Evolutionary conservation across 768 basidiomycete genomes (phyloP).

Genomic region (Lactarius sp.): DNA sequence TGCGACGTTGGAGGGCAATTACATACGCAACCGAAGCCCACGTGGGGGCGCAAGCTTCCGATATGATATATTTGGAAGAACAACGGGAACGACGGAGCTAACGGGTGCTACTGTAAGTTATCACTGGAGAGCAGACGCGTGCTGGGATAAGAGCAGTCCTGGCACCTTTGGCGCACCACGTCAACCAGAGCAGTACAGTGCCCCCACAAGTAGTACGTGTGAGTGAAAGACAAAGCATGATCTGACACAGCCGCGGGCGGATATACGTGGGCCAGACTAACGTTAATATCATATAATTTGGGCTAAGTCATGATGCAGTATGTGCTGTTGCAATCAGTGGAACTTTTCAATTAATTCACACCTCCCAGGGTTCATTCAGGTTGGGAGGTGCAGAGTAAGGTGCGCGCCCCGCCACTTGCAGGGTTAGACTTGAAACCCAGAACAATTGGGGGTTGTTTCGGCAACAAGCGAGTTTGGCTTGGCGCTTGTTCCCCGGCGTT

Average conservation of each 20-base stretch:
- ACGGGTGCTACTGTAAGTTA: no score
- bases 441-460: not conserved
- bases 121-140: no score
- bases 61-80: not conserved
- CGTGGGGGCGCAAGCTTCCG: not conserved
- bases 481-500: slow-evolving; percentile 1
- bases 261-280: not conserved
- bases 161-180: no score
- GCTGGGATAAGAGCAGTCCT: no score
- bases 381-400: not conserved
- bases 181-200: no score
- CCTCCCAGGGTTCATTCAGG: not conserved
- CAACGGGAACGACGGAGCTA: not conserved
- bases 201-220: no score
- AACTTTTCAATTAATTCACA: not conserved
- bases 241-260: not conserved
- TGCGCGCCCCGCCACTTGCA: no score
- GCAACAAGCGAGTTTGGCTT: not conserved
- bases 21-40: not conserved
- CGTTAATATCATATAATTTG: no score
- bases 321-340: not conserved
- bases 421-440: no score
- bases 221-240: no score
- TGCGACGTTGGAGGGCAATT: not conserved
- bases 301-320: not conserved